Base-by-base conservation (phyloP, 208 protist genomes). In the Jaenimonas drosophilae region DNA sequence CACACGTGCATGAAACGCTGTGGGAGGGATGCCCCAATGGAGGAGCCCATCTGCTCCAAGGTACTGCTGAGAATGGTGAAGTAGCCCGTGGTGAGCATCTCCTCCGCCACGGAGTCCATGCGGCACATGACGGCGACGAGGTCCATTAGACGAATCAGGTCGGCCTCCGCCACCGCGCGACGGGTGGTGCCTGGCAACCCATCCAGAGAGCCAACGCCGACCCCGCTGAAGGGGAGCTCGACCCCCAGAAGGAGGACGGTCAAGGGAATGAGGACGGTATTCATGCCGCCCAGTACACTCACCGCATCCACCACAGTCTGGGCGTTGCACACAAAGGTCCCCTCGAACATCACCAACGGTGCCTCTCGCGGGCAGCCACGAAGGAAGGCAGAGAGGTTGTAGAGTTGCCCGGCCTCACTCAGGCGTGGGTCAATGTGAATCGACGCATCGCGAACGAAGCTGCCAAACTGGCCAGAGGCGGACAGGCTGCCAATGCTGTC, bases 351-450 rank as follows among this genome's bases (percentile, higher is more conserved):
- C 16, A 78, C 64, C n/a, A 89, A 50, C 9, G 59, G 64, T 14
- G 48, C 65, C 26, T 86, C 80, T 6, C 59, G 49, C 2, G 52
- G 25, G 11, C 69, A 60, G 16, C 70, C 75, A 26, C 64, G 61
- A 47, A 82, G 32, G 19, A 93, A 36, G 30, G 74, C 73, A 5
- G 85, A 67, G 9, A 89, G 52, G 59, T 93, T 93, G 61, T 81
- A 88, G 17, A 93, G 59, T 29, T 82, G 70, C 1, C 71, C 75
- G 27, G 56, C 51, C 31, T 88, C 81, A 21, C 68, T 65, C 46
- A 94, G 62, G 0, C 85, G 68, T 2, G 85, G 72, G 54, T 94
- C 85, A 27, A 94, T 64, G 49, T 72, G 84, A 21, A 94, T 65
- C 9, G 59, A 41, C 12, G 80, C 70, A 21, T 74, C n/a, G n/a